These are phyloP conservation scores for Jasminum sambac DNA, from an alignment of 257 asterid genomes.

Conservation along the genomic window DNA sequence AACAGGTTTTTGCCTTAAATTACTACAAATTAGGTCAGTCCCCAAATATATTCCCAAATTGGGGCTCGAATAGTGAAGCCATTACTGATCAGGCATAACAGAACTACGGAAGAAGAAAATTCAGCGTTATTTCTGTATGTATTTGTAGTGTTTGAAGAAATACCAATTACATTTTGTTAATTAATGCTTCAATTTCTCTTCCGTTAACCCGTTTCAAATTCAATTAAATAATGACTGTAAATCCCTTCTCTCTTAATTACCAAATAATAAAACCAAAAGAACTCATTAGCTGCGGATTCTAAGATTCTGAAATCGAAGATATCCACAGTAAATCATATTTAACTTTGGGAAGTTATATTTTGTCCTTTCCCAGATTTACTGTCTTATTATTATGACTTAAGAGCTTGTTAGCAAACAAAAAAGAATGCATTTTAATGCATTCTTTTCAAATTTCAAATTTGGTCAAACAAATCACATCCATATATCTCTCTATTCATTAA, in stretches of 20 bases:
- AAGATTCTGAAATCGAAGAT: background rate
- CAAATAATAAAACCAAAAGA: background rate
- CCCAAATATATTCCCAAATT: background rate
- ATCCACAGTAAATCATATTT: background rate
- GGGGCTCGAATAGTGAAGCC: background rate
- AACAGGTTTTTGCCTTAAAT: slow-evolving; percentile 42
- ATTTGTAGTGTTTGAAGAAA: background rate
- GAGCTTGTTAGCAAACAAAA: too few relatives aligned
- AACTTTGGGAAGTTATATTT: background rate
- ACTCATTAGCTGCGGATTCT: background rate
- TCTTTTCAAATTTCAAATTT: too few relatives aligned
- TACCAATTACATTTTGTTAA: background rate
- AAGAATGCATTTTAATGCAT: too few relatives aligned
- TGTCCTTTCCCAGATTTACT: background rate
- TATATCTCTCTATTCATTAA: too few relatives aligned
- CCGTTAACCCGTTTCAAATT: background rate
- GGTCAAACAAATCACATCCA: too few relatives aligned
- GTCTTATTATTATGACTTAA: too few relatives aligned
- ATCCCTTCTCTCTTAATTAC: background rate
- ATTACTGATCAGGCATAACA: background rate
- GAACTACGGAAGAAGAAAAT: background rate
- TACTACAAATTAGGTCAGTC: slow-evolving; percentile 9
- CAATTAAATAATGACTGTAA: background rate
- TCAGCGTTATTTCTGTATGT: slow-evolving; percentile 1
- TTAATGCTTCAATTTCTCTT: background rate